Percentiles rank a stretch among this genome's conserved stretches.
Conservation (phyloP, 768 basidiomycete genomes). For the Myochromella boudieri region DNA sequence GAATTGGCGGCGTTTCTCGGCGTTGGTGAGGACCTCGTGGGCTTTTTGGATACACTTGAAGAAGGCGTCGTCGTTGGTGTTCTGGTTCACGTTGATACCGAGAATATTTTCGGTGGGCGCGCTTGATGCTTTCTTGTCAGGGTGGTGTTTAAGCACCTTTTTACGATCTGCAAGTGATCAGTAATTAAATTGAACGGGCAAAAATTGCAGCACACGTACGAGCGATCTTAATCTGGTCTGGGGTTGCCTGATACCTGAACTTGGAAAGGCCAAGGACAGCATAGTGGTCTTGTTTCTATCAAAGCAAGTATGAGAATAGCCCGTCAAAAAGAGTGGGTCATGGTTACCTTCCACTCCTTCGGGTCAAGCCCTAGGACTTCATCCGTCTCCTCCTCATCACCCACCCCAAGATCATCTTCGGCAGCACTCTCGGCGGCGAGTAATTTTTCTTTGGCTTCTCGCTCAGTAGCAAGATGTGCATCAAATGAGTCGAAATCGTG, state of each 20-base stretch:
- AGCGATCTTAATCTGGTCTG: slow-evolving; percentile 94
- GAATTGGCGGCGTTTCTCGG: slow-evolving; percentile 90
- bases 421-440: slow-evolving; percentile 51
- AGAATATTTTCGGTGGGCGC: slow-evolving; percentile 28
- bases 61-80: slow-evolving; percentile 95
- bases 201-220: slow-evolving; percentile 59
- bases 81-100: slow-evolving; percentile 62
- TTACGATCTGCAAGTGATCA: slow-evolving; percentile 72
- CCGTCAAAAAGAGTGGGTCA: too few relatives aligned
- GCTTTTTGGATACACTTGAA: slow-evolving; percentile 99
- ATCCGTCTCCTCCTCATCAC: slow-evolving; percentile 81
- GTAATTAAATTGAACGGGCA: background rate
- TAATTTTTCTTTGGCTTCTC: slow-evolving; percentile 39
- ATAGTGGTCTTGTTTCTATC: slow-evolving; percentile 96
- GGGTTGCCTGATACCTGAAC: slow-evolving; percentile 81
- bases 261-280: slow-evolving; percentile 93
- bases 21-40: slow-evolving; percentile 86
- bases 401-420: slow-evolving; percentile 89
- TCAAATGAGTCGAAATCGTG: slow-evolving; percentile 86
- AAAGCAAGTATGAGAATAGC: too few relatives aligned
- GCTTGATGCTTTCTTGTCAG: slow-evolving; percentile 82
- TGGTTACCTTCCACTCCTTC: slow-evolving; percentile 97
- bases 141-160: slow-evolving; percentile 98
- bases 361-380: slow-evolving; percentile 80
- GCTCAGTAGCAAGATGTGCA: slow-evolving; percentile 47